Conservation (phyloP, 2,329 filamentous ascomycete genomes). For the Ascomycota sp. region DNA sequence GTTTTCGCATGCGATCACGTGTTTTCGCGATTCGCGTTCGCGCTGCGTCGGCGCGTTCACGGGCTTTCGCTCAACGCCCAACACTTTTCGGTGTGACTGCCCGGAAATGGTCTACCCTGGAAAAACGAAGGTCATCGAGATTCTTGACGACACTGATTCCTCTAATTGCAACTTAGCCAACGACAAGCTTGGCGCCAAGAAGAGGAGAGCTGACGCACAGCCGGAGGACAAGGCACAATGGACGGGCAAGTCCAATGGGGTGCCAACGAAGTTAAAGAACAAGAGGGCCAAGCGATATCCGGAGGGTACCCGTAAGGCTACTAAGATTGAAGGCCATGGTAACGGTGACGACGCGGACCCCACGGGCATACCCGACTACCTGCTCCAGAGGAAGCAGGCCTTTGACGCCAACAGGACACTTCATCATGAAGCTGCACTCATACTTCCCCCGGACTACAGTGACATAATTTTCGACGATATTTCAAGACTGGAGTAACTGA, state of each 20-base stretch:
- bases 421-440: conserved; percentile 48
- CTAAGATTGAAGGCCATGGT: conserved; percentile 8
- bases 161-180: not conserved
- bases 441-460: conserved; percentile 57
- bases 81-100: too few species aligned
- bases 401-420: conserved; percentile 44
- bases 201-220: conserved; percentile 17
- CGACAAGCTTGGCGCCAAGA: conserved; percentile 6
- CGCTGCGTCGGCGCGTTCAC: too few species aligned
- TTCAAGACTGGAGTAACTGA: conserved; percentile 15
- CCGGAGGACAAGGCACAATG: conserved; percentile 25
- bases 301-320: conserved; percentile 7
- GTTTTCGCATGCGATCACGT: too few species aligned
- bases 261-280: conserved; percentile 34
- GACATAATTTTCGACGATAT: conserved; percentile 48
- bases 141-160: conserved; percentile 6
- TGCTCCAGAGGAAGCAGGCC: conserved; percentile 42
- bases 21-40: too few species aligned
- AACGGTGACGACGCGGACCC: conserved; percentile 24
- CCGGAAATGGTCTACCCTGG: too few species aligned
- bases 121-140: conserved; percentile 6
- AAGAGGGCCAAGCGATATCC: conserved; percentile 10
- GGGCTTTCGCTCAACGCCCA: too few species aligned
- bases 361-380: conserved; percentile 50
- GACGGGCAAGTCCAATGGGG: conserved; percentile 38